phyloP scores from a whole-genome alignment of 139 green algal species.

The Chlorella vulgaris region DNA sequence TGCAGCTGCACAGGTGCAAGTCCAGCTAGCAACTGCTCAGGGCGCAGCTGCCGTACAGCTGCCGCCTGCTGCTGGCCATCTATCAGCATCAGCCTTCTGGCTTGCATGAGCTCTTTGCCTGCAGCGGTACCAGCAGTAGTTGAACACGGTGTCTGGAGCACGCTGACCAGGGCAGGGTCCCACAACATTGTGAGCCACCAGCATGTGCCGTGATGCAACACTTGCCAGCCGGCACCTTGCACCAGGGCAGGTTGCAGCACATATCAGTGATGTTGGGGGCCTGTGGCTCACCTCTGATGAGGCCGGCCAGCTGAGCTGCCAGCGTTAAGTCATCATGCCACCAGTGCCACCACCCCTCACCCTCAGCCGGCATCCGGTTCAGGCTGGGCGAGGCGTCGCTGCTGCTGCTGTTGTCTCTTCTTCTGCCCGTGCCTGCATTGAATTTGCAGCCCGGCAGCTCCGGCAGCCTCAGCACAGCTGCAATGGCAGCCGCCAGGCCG shows the following conservation, averaged over 20 bases:
- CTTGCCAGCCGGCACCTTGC: no score
- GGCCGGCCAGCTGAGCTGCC: not conserved
- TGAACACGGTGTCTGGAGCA: no score
- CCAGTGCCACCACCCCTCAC: constrained; percentile 13
- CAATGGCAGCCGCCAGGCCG: not conserved
- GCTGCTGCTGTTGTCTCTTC: not conserved
- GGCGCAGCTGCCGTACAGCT: not conserved
- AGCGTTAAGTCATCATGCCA: constrained; percentile 17
- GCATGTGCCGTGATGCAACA: no score
- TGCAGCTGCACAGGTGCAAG: not conserved
- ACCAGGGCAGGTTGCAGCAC: no score
- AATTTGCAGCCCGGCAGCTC: not conserved
- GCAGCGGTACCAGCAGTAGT: no score
- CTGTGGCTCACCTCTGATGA: constrained; percentile 8
- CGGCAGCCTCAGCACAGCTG: constrained; percentile 16
- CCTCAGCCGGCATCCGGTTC: not conserved
- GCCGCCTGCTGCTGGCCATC: not conserved
- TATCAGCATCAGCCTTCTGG: not conserved
- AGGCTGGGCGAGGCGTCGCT: not conserved
- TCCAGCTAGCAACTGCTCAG: not conserved
- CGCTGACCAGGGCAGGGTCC: not conserved
- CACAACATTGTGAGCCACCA: not conserved
- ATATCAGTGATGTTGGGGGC: no score
- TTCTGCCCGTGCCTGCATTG: not conserved
- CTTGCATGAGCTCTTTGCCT: constrained; percentile 20